phyloP scores from a whole-genome alignment of 768 basidiomycete species.

The Lactarius indigo region DNA sequence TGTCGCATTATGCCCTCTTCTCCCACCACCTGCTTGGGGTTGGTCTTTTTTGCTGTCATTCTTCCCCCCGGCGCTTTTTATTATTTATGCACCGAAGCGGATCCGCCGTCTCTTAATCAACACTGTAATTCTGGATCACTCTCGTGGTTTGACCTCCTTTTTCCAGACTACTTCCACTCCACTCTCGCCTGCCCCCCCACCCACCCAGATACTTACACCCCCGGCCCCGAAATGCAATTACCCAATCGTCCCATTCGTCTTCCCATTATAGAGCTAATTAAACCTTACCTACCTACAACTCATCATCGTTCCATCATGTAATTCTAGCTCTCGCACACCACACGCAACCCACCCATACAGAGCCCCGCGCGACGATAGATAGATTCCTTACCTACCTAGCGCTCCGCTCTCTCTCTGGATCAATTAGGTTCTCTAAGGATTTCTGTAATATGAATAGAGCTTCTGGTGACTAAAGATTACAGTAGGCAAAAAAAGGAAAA shows the following conservation, averaged over 20 bases:
- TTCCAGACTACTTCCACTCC: background rate
- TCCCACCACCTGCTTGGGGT: background rate
- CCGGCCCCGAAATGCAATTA: background rate
- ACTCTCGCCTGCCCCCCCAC: background rate
- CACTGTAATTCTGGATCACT: slow-evolving; percentile 21
- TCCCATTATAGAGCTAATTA: background rate
- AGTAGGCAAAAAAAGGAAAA: background rate
- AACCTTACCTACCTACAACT: slow-evolving; percentile 11
- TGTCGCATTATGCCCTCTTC: background rate
- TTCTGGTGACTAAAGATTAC: background rate
- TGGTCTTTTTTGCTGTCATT: background rate
- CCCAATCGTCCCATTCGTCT: background rate
- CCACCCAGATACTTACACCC: background rate
- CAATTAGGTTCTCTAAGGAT: background rate
- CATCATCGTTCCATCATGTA: slow-evolving; percentile 16
- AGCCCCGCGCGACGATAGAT: background rate
- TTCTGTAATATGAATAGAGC: background rate
- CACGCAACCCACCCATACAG: background rate
- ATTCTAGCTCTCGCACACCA: slow-evolving; percentile 6
- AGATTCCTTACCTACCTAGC: background rate
- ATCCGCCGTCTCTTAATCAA: background rate
- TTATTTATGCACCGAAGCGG: slow-evolving; percentile 7
- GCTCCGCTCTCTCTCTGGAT: background rate
- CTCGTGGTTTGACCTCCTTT: background rate
- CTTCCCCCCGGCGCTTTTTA: background rate